phyloP scores from a whole-genome alignment of 495 filamentous ascomycete genomes.

The Choiromyces venosus region DNA sequence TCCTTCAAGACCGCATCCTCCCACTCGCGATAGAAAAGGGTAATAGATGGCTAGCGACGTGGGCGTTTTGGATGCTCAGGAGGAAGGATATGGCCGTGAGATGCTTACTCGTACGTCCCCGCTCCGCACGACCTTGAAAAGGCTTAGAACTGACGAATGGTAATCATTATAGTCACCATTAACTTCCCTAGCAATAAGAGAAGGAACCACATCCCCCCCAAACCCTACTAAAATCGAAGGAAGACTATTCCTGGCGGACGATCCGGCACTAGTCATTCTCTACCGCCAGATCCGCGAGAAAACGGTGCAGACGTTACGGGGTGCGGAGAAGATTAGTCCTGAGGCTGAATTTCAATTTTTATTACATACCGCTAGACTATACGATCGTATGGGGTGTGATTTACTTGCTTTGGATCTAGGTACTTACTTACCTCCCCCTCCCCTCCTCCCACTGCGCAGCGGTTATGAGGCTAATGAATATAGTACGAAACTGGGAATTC shows the following conservation, averaged over 20 bases:
- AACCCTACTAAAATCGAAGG: conserved; percentile 45
- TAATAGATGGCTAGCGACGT: conserved; percentile 90
- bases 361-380: conserved; percentile 77
- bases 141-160: conserved; percentile 34
- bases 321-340: conserved; percentile 73
- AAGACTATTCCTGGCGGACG: conserved; percentile 78
- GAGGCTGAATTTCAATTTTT: conserved; percentile 84
- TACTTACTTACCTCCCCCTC: too few species aligned
- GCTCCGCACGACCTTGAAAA: conserved; percentile 6
- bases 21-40: conserved; percentile 70
- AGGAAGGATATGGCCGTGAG: conserved; percentile 78
- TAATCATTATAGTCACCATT: conserved; percentile 58
- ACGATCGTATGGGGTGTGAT: conserved; percentile 94
- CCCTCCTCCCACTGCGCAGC: conserved; percentile 18
- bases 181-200: conserved; percentile 62
- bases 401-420: conserved; percentile 74
- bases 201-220: conserved; percentile 40
- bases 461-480: not conserved
- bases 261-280: conserved; percentile 78
- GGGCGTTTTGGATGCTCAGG: conserved; percentile 92
- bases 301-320: conserved; percentile 77
- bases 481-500: conserved; percentile 82
- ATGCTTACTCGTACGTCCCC: conserved; percentile 59
- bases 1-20: conserved; percentile 76
- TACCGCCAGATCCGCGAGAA: conserved; percentile 83